Evolutionary conservation across 768 basidiomycete species (phyloP).

Genomic region (Amanita pseudoporphyria): DNA sequence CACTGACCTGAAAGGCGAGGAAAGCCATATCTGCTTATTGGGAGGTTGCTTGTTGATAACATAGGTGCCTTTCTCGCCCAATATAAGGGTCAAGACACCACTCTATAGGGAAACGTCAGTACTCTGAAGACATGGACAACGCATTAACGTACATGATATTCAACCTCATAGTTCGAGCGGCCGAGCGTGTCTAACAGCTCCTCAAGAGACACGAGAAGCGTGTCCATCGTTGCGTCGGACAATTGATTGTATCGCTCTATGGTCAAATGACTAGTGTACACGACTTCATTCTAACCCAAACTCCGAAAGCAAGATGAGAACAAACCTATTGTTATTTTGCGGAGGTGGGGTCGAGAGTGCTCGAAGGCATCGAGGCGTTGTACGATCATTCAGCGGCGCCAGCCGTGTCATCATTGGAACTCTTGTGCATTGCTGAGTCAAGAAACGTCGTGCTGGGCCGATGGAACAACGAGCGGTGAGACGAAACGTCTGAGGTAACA

Average conservation of each 20-base stretch:
- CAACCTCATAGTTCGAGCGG: conserved; percentile 64
- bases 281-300: neutral
- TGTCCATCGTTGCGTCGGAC: conserved; percentile 72
- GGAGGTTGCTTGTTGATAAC: conserved; percentile 97
- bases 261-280: conserved; percentile 31
- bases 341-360: conserved; percentile 44
- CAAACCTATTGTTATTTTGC: conserved; percentile 42
- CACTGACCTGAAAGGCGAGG: conserved; percentile 70
- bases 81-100: conserved; percentile 79
- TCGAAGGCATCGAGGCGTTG: conserved; percentile 16
- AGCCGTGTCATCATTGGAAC: conserved; percentile 1
- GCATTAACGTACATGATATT: conserved; percentile 61
- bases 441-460: conserved; percentile 12
- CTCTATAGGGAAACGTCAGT: conserved; percentile 35
- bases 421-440: conserved; percentile 9
- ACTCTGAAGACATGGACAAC: conserved; percentile 4
- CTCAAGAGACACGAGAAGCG: conserved; percentile 67
- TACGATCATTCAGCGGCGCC: neutral
- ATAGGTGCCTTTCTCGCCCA: conserved; percentile 77
- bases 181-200: conserved; percentile 51
- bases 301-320: conserved; percentile 2
- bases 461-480: conserved; percentile 17
- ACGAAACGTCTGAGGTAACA: conserved; percentile 20
- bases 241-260: conserved; percentile 59
- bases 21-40: conserved; percentile 96